These are phyloP conservation scores for Nelumbo lutea DNA, from an alignment of 164 flowering plant genomes.

Conservation along the genomic window DNA sequence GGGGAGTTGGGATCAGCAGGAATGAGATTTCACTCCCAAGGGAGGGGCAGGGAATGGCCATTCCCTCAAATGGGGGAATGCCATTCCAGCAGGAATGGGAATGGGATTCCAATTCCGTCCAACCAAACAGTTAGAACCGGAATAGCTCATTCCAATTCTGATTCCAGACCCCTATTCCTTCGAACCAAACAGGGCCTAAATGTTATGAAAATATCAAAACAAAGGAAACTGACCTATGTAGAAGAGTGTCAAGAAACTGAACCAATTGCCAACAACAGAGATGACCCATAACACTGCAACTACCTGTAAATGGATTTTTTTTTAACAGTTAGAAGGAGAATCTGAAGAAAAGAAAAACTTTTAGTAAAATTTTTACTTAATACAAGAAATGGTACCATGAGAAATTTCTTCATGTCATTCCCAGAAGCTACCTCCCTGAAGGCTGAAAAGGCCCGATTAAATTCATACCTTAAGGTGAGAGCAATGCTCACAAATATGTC, in stretches of 20 bases:
- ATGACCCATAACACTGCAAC: slow-evolving; percentile 37
- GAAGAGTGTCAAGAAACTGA: slow-evolving; percentile 45
- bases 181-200: background rate
- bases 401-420: slow-evolving; percentile 42
- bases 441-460: slow-evolving; percentile 30
- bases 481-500: slow-evolving; percentile 50
- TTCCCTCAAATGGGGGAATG: too few species aligned
- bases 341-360: too few species aligned
- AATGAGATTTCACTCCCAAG: too few species aligned
- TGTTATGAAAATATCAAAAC: background rate
- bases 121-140: too few species aligned
- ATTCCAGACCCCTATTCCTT: too few species aligned
- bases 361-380: too few species aligned
- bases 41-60: too few species aligned
- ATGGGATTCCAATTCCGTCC: too few species aligned
- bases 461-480: slow-evolving; percentile 31
- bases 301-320: slow-evolving; percentile 25
- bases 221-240: slow-evolving; percentile 28
- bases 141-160: too few species aligned
- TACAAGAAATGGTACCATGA: slow-evolving; percentile 21
- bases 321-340: background rate
- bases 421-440: slow-evolving; percentile 46
- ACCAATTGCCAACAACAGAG: slow-evolving; percentile 44
- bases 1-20: background rate
- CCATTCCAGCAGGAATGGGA: too few species aligned